Evolutionary conservation across 2,329 filamentous ascomycete genomes (phyloP).

Genomic region (Scleromitrula shiraiana): DNA sequence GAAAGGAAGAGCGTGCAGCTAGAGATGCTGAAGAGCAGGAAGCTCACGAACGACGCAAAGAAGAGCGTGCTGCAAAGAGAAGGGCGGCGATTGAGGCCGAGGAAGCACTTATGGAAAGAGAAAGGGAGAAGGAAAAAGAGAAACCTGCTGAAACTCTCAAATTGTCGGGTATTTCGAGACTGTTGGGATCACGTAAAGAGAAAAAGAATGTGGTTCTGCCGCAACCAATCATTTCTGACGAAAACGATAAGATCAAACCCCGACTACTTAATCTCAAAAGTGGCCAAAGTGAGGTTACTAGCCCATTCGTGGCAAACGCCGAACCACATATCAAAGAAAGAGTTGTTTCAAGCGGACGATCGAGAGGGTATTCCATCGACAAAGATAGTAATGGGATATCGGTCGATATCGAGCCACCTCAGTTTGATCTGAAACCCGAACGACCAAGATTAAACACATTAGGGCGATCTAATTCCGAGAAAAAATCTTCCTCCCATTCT

Average conservation of each 20-base stretch:
- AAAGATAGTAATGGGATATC: neutral
- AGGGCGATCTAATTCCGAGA: neutral
- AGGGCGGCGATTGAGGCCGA: neutral
- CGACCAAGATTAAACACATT: neutral
- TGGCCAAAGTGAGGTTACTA: conserved; percentile 21
- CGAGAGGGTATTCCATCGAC: neutral
- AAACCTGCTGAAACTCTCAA: conserved; percentile 1
- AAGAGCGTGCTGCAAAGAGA: neutral
- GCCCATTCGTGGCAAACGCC: conserved; percentile 18
- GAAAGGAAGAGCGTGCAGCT: conserved; percentile 16
- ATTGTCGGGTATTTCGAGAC: neutral
- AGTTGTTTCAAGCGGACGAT: neutral
- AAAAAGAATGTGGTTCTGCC: neutral
- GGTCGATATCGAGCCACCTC: neutral
- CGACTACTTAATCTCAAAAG: conserved; percentile 1
- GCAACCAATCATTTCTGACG: neutral
- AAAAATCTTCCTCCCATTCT: conserved; percentile 3
- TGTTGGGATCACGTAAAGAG: conserved; percentile 6
- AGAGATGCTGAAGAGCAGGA: conserved; percentile 6
- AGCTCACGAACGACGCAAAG: conserved; percentile 10
- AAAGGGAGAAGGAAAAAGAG: too few relatives aligned
- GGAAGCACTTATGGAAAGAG: too few relatives aligned
- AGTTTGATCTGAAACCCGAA: conserved; percentile 2
- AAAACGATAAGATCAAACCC: neutral
- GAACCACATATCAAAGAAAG: conserved; percentile 22